phyloP scores from a whole-genome alignment of 169 alveolate genomes.

The Plasmodium vivax region DNA sequence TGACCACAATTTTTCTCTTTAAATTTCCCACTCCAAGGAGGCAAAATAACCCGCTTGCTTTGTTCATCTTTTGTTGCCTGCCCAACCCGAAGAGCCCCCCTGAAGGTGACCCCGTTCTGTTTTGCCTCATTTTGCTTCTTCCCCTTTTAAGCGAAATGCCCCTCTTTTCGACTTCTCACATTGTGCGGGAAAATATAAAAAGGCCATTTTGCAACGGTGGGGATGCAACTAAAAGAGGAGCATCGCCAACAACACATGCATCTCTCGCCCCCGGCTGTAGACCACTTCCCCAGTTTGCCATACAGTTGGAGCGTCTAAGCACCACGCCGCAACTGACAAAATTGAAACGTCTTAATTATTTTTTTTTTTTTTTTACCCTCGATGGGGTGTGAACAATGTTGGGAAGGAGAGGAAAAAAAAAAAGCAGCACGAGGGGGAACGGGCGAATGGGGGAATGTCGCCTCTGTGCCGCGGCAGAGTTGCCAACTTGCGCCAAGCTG shows the following conservation, averaged over 20 bases:
- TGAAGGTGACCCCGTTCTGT: not conserved
- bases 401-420: not conserved
- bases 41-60: not conserved
- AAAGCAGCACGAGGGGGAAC: not conserved
- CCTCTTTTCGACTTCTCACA: not conserved
- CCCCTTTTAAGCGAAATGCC: not conserved
- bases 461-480: not conserved
- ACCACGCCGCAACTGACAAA: not conserved
- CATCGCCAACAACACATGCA: not conserved
- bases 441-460: not conserved
- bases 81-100: not conserved
- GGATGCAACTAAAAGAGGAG: not conserved
- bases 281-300: not conserved
- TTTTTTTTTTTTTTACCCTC: not conserved
- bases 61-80: not conserved
- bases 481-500: not conserved
- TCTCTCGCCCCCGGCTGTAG: not conserved
- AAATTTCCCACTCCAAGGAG: not conserved
- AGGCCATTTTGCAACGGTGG: not conserved
- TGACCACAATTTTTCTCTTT: not conserved
- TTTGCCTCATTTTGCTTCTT: not conserved
- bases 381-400: not conserved
- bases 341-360: not conserved
- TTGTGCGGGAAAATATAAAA: not conserved
- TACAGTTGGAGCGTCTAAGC: not conserved